Base-by-base conservation (phyloP, 352 stramenopile species). In the Globisporangium heterothallicum region DNA sequence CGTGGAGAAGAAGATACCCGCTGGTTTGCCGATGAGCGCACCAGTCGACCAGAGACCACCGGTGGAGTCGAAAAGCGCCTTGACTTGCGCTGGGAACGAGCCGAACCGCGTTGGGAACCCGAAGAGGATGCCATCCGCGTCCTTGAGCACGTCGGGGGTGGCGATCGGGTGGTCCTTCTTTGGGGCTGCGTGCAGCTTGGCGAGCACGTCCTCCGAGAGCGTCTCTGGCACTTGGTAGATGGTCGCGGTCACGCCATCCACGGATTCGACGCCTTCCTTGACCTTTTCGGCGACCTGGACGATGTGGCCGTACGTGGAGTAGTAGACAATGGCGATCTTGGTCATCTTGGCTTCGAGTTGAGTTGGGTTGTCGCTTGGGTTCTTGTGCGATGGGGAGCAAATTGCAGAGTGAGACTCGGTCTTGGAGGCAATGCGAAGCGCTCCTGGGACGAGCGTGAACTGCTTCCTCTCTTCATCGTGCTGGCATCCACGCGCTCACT, bases 281-380 rank as follows among this genome's bases (percentile, higher is more conserved):
- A 95, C 55, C 9, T 68, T 59, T 46, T 90, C 70, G 41, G 86
- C 83, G 68, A 97, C 74, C 53, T 64, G 78, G 30, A 58, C 64
- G 58, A 96, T 75, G 69, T 96, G 88, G 42, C 82, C 80, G 65
- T 95, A 96, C 5, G 81, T 84, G 30, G 74, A 90, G 70, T 94
- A 93, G 63, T 90, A 89, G 53, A 95, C 52, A 56, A 95, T 90
- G 10, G 76, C 75, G 49, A 94, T 78, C 54, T 89, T 88, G 25
- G 81, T 62, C 72, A 80, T 82, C 29, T 21, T 52, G 30, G 26
- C 21, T 47, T 16, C n/a, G 10, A 12, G 14, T 30, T 21, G 16
- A 46, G 43, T 38, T 19, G 13, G n/a, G 26, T n/a, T n/a, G n/a
- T n/a, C n/a, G n/a, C n/a, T n/a, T n/a, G n/a, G n/a, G n/a, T n/a